Evolutionary conservation across 2,329 filamentous ascomycete species (phyloP).

Genomic region (Phoma sp.): DNA sequence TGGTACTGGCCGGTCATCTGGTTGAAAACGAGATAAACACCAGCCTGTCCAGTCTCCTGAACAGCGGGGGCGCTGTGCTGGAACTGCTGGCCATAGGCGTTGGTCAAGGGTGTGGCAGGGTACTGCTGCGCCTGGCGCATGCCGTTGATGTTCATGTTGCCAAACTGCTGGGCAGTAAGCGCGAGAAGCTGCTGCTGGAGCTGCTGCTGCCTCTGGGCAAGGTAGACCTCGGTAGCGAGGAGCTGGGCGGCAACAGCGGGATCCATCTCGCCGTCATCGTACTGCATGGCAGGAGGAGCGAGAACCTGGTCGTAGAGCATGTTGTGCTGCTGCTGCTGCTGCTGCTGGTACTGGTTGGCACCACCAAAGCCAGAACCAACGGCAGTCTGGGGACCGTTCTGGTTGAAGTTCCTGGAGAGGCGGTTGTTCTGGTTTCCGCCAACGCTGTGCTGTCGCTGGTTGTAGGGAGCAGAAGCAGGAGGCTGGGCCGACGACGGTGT

Average conservation of each 20-base stretch:
- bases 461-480: conserved; percentile 69
- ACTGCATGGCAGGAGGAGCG: conserved; percentile 80
- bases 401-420: conserved; percentile 55
- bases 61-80: conserved; percentile 71
- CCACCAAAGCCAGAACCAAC: conserved; percentile 61
- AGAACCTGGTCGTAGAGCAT: conserved; percentile 83
- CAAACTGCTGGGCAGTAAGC: conserved; percentile 66
- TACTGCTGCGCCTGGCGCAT: conserved; percentile 58
- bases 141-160: conserved; percentile 70
- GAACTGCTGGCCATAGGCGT: conserved; percentile 70
- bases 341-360: conserved; percentile 52
- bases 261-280: conserved; percentile 77
- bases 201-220: conserved; percentile 93
- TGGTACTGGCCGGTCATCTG: conserved; percentile 83
- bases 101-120: conserved; percentile 61
- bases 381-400: conserved; percentile 65
- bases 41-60: conserved; percentile 72
- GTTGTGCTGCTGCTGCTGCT: conserved; percentile 51
- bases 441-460: conserved; percentile 60
- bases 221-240: conserved; percentile 87
- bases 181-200: conserved; percentile 90
- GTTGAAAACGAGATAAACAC: conserved; percentile 84
- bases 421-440: conserved; percentile 48
- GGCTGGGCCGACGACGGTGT: conserved; percentile 71
- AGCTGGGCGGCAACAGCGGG: conserved; percentile 87